Evolutionary conservation across 2,329 filamentous ascomycete genomes (phyloP).

Genomic region (Cylindrodendrum hubeiense): DNA sequence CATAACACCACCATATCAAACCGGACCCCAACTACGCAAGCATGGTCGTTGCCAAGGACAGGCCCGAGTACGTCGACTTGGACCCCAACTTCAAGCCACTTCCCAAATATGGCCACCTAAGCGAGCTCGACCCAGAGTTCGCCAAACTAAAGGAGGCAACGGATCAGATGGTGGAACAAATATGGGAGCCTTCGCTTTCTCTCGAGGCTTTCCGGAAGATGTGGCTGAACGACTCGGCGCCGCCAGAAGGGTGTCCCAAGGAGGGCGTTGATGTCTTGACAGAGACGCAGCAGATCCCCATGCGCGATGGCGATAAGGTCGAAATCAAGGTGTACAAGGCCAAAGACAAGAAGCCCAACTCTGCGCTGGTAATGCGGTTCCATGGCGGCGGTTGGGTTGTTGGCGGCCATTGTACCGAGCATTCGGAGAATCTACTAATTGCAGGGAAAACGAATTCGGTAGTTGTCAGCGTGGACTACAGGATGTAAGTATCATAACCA

Average conservation of each 20-base stretch:
- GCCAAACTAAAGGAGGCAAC: constrained; percentile 42
- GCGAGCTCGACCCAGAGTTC: constrained; percentile 49
- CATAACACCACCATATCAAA: not conserved
- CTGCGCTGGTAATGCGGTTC: constrained; percentile 48
- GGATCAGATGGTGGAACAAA: constrained; percentile 38
- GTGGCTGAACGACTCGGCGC: constrained; percentile 43
- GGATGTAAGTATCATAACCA: constrained; percentile 44
- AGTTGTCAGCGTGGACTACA: constrained; percentile 53
- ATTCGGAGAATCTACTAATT: constrained; percentile 50
- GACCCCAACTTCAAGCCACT: constrained; percentile 49
- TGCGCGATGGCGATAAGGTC: constrained; percentile 49
- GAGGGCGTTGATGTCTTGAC: constrained; percentile 51
- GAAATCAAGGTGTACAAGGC: constrained; percentile 51
- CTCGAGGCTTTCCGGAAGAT: constrained; percentile 45
- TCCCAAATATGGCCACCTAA: constrained; percentile 51
- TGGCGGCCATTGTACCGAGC: constrained; percentile 50
- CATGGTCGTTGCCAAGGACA: constrained; percentile 44
- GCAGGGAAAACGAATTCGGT: constrained; percentile 49
- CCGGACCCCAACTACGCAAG: not conserved
- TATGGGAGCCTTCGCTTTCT: constrained; percentile 46
- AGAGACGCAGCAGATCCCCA: constrained; percentile 42
- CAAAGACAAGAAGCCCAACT: constrained; percentile 40
- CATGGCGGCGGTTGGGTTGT: constrained; percentile 54
- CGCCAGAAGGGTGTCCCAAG: constrained; percentile 44
- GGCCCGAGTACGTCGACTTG: constrained; percentile 44